These are phyloP conservation scores for Hepatocystis sp. DNA, from an alignment of 169 alveolate species.

Conservation along the genomic window DNA sequence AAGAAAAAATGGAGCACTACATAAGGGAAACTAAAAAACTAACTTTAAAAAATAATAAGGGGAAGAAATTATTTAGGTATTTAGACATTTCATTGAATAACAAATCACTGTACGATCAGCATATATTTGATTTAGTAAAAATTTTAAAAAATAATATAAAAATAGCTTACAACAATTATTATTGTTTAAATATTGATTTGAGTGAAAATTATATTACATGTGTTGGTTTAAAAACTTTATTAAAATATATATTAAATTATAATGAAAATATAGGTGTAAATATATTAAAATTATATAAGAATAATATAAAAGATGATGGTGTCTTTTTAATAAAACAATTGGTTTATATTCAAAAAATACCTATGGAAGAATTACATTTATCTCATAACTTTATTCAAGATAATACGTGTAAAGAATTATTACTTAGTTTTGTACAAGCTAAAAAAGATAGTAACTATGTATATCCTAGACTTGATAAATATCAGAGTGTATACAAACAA, in stretches of 20 bases:
- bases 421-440: slow-evolving; percentile 64
- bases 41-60: slow-evolving; percentile 37
- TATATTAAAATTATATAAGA: slow-evolving; percentile 53
- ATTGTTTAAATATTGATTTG: slow-evolving; percentile 53
- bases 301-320: slow-evolving; percentile 73
- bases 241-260: slow-evolving; percentile 48
- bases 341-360: slow-evolving; percentile 48
- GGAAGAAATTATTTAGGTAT: slow-evolving; percentile 34
- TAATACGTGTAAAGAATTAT: slow-evolving; percentile 57
- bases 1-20: slow-evolving; percentile 38
- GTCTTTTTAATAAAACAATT: slow-evolving; percentile 47
- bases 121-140: slow-evolving; percentile 56
- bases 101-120: slow-evolving; percentile 44
- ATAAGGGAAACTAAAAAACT: slow-evolving; percentile 66
- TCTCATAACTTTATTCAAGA: slow-evolving; percentile 71
- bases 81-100: slow-evolving; percentile 64
- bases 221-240: slow-evolving; percentile 34
- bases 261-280: slow-evolving; percentile 43
- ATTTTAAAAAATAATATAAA: slow-evolving; percentile 45
- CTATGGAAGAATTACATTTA: slow-evolving; percentile 70
- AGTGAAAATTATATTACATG: slow-evolving; percentile 72
- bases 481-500: slow-evolving; percentile 35
- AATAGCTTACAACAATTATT: slow-evolving; percentile 22
- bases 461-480: slow-evolving; percentile 71
- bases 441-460: slow-evolving; percentile 58